phyloP scores from a whole-genome alignment of 2,329 filamentous ascomycete genomes.

The Polytolypa hystricis region DNA sequence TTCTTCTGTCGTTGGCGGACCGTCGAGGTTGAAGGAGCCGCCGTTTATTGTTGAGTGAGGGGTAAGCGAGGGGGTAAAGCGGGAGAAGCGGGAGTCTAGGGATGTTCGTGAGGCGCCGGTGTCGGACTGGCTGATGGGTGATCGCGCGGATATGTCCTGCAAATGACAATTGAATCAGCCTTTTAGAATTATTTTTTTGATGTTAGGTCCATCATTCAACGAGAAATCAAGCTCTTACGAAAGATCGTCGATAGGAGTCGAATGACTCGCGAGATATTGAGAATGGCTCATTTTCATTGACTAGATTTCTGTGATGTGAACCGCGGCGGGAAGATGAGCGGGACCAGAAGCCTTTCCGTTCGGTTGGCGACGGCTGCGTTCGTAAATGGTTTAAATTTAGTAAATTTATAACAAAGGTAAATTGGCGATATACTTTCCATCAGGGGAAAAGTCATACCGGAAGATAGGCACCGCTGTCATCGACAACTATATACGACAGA shows the following conservation, averaged over 20 bases:
- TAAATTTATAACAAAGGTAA: conserved; percentile 2
- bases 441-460: conserved; percentile 50
- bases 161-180: not conserved
- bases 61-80: conserved; percentile 50
- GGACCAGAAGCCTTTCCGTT: conserved; percentile 72
- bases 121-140: conserved; percentile 56
- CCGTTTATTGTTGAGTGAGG: conserved; percentile 51
- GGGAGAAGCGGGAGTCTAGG: conserved; percentile 61
- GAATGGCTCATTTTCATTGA: conserved; percentile 82
- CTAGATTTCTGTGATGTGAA: conserved; percentile 50
- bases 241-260: conserved; percentile 89
- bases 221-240: conserved; percentile 48
- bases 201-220: too few relatives aligned
- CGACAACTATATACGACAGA: conserved; percentile 57
- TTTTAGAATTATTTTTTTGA: not conserved
- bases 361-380: conserved; percentile 67
- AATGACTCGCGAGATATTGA: conserved; percentile 94
- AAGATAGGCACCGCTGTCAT: conserved; percentile 88
- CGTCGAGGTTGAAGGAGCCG: conserved; percentile 48
- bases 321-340: conserved; percentile 41
- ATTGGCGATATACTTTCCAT: conserved; percentile 16
- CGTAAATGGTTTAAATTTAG: conserved; percentile 9
- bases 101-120: conserved; percentile 58
- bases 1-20: conserved; percentile 21
- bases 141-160: conserved; percentile 82